Evolutionary conservation across 1,284 basidiomycete genomes (phyloP), one percentile per base, ranked within the genome.

Genomic region (Cutaneotrichosporon cutaneum): DNA sequence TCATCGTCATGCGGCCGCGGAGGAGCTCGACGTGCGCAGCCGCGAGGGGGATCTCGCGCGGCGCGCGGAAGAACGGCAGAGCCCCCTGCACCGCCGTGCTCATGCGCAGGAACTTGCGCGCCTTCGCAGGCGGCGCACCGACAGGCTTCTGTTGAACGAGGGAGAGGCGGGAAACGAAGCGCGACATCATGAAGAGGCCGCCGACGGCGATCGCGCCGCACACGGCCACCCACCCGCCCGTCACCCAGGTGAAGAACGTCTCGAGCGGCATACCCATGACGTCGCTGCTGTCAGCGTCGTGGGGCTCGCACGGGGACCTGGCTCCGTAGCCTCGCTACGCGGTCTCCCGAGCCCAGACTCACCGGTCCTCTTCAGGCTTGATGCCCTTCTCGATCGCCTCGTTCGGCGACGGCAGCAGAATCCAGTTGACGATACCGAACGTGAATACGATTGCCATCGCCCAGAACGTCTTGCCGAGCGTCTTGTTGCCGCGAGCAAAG

Each of bases 141-240:
- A 5, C 14, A 2, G 56, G 52, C 18, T 36, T 30, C 54, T 58
- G 58, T 50, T 60, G 60, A 1, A 66, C 54, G 32, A 66, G 59
- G 6, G 59, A 48, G 35, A 66, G 59, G n/a, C 64, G 61, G 35
- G 64, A 57, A 5, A 63, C 51, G 6, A 60, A 45, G 51, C 64
- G 64, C 16, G 61, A 50, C 6, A 53, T 50, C 21, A 62, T 36
- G 22, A 45, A 47, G 24, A 59, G 36, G 11, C 50, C 56, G n/a
- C 58, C 32, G 30, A 60, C 44, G 4, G 54, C 63, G 1, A 58
- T 18, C 7, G 48, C 52, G 5, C 52, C 50, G 11, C 54, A 52
- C 1, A 36, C 35, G 1, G 60, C 54, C 13, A 62, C 52, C 13
- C 35, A 44, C 22, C 60, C 60, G 30, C 51, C 44, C 33, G 51